Evolutionary conservation across 177 flowering plant genomes (phyloP), one percentile per base, ranked within the genome.

Genomic region (Vitis hybrid): DNA sequence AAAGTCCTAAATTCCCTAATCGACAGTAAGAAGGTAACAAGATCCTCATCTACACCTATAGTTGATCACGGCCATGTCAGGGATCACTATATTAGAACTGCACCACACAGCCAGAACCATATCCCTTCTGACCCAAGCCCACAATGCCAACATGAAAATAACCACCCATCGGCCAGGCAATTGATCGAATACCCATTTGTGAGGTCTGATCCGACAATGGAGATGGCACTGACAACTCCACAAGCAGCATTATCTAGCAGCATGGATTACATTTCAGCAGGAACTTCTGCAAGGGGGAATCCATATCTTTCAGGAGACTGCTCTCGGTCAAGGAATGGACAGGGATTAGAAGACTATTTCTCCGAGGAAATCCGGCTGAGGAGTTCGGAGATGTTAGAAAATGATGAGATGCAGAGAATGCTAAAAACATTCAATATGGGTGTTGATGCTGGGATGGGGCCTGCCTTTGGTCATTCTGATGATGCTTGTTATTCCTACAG

Each of bases 341-440:
- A 66, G 5, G 85, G 81, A 14, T 51, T 73, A 48, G 86, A 80
- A 60, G 79, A 83, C 53, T 26, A 81, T 9, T 80, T 80, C 31
- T 77, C 83, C 3, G 81, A 81, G 29, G 87, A 84, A 52, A 62
- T 83, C 69, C 71, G 86, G 29, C 19, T 79, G 39, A 76, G 83
- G 74, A 86, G 87, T 71, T 79, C 85, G 2, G 83, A 82, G 72
- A 82, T 87, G 87, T 65, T 85, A 61, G 86, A 78, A 66, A 72
- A 67, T 18, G 86, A 84, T 65, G 88, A 86, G 57, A 88, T 88
- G 89, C 87, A 88, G 73, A 76, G 78, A 58, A 65, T 84, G 65
- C 74, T 86, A 18, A 74, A 70, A 66, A 80, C 78, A 39, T 78
- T 79, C 29, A 60, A 67, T 39, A 39, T 71, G 50, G 86, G 85